These are phyloP conservation scores for Petasospora rhodanensis DNA, from an alignment of 1,139 yeast species.

Conservation along the genomic window DNA sequence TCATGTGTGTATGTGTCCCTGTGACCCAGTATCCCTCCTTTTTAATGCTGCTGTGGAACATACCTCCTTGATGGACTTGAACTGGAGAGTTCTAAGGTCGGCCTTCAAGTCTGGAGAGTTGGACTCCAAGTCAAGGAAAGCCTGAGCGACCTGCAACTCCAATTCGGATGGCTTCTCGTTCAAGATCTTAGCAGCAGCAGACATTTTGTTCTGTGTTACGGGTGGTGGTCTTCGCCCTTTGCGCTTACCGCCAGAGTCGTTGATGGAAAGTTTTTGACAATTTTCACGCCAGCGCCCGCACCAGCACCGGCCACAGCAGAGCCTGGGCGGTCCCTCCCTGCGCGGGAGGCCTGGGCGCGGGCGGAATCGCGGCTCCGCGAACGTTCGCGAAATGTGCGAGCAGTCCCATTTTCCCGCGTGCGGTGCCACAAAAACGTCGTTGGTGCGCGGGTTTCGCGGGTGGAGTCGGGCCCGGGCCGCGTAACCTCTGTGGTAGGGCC, in stretches of 20 bases:
- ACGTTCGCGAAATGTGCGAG: too few species aligned
- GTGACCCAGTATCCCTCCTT: too few species aligned
- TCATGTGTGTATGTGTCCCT: neutral
- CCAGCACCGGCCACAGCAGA: too few species aligned
- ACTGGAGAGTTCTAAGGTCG: constrained; percentile 96
- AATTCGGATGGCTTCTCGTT: constrained; percentile 92
- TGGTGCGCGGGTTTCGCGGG: too few species aligned
- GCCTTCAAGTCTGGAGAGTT: constrained; percentile 94
- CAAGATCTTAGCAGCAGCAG: constrained; percentile 94
- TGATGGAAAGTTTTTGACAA: constrained; percentile 12
- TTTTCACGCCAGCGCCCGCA: constrained; percentile 4
- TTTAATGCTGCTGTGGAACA: too few species aligned
- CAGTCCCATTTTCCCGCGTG: too few species aligned
- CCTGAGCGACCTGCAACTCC: constrained; percentile 99
- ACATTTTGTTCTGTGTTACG: constrained; percentile 43
- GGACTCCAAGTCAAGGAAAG: constrained; percentile 94
- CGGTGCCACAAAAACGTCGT: too few species aligned
- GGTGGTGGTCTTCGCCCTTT: neutral
- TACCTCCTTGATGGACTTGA: constrained; percentile 95
- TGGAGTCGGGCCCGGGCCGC: too few species aligned
- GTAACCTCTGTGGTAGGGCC: too few species aligned
- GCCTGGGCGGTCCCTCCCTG: too few species aligned
- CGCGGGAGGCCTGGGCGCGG: too few species aligned
- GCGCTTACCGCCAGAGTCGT: neutral
- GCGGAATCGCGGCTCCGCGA: too few species aligned